Evolutionary conservation across 805 yeast genomes (phyloP).

Genomic region (Barnettozyma siamensis): DNA sequence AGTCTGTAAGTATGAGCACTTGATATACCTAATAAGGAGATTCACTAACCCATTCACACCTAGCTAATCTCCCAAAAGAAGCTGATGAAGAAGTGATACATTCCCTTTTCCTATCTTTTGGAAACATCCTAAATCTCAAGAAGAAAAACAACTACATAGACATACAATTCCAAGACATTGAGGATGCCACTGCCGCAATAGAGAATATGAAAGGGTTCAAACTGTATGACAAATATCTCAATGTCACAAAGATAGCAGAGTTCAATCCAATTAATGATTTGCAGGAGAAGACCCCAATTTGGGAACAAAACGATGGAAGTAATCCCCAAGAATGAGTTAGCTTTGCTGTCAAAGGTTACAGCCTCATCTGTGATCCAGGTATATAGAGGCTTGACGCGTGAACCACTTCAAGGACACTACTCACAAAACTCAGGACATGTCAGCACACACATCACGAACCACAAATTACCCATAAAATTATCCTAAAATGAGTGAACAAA

Average conservation of each 20-base stretch:
- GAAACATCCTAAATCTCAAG: constrained; percentile 14
- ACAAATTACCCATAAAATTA: no score
- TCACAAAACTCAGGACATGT: no score
- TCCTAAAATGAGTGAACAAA: no score
- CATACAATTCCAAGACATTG: constrained; percentile 21
- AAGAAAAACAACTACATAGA: constrained; percentile 11
- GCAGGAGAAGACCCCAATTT: constrained; percentile 11
- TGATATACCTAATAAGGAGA: no score
- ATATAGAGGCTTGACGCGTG: no score
- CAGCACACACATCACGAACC: no score
- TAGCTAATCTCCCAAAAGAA: constrained; percentile 17
- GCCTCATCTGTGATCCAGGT: no score
- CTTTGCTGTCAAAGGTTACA: no score
- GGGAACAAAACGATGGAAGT: constrained; percentile 14
- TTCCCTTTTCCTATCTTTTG: constrained; percentile 20
- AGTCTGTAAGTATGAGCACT: constrained; percentile 8
- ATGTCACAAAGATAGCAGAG: constrained; percentile 16
- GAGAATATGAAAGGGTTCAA: constrained; percentile 23
- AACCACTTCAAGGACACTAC: no score
- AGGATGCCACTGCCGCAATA: constrained; percentile 19
- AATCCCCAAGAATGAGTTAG: no score
- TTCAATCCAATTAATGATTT: constrained; percentile 2
- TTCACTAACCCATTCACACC: background rate
- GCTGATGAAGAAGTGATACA: constrained; percentile 8
- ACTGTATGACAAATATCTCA: constrained; percentile 15